Base-by-base conservation (phyloP, 1,284 basidiomycete species). In the Papiliotrema flavescens region DNA sequence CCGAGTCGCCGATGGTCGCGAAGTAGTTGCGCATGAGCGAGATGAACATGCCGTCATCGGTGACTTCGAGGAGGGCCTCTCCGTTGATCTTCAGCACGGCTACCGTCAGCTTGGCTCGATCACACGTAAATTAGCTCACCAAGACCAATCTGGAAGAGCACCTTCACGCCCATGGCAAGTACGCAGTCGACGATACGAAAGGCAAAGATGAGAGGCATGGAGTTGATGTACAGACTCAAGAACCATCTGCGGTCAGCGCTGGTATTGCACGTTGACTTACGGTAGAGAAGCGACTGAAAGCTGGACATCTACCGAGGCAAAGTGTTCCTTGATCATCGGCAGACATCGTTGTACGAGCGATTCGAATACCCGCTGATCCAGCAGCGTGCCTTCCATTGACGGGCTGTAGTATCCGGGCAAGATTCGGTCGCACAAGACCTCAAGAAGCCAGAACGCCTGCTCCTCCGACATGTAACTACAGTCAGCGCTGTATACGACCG, bases 121-220 rank as follows among this genome's bases (percentile, higher is more conserved):
- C 19, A 28, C 24, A 37, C 4, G 41, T 19, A 3, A 19, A n/a
- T 35, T 20, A 14, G 61, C 67, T 54, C 36, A 75, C 73, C 71
- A 2, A 78, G 62, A 56, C 75, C 76, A 44, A 78, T 77, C 83
- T 98, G 95, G 81, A 98, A 98, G 44, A 98, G 79, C 14, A 98
- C 96, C 69, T 94, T 98, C 2, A 95, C 92, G 0, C 96, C 96
- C 91, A 97, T 98, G 61, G 94, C 94, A 79, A 98, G 90, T 77
- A 99, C 96, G 75, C 96, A 99, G 74, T 99, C 96, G 2, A 97
- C 91, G 69, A 99, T 93, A 45, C 96, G 85, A 81, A 98, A 98
- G 0, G 96, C 95, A 70, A 98, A 98, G 46, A 98, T 87, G 85
- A 98, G 89, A 0, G 96, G 96, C 92, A 98, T 97, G 66, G 91